Evolutionary conservation across 306 rosid genomes (phyloP).

Genomic region (Medicago ruthenica): DNA sequence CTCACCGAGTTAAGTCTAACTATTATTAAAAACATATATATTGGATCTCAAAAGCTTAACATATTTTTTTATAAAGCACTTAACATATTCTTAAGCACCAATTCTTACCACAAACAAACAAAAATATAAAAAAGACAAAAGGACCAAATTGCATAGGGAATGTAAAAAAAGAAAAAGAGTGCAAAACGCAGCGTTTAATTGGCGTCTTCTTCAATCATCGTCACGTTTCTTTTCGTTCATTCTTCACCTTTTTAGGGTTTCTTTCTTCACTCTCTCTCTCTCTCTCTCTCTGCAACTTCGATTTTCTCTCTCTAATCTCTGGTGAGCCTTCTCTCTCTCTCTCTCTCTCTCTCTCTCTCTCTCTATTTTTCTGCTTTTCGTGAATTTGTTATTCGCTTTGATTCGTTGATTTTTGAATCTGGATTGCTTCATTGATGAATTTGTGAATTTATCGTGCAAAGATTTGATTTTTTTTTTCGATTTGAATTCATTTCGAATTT

Average conservation of each 20-base stretch:
- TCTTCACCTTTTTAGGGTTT: not conserved
- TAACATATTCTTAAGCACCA: too few relatives aligned
- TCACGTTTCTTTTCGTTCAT: not conserved
- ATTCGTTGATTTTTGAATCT: constrained; percentile 19
- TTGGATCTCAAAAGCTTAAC: too few relatives aligned
- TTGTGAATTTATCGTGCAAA: not conserved
- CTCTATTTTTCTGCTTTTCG: constrained; percentile 6
- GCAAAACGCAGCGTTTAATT: constrained; percentile 7
- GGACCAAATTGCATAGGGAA: not conserved
- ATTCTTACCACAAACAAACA: not conserved
- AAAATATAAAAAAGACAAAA: not conserved
- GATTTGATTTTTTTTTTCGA: not conserved
- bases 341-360: not conserved
- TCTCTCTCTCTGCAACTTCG: not conserved
- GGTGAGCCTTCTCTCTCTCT: constrained; percentile 37
- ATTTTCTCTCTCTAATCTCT: not conserved
- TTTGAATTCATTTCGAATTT: not conserved
- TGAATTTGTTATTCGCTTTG: not conserved
- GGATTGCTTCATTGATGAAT: constrained; percentile 6
- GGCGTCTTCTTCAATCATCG: not conserved
- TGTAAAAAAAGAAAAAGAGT: not conserved
- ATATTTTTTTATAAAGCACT: too few relatives aligned
- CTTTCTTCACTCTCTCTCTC: not conserved
- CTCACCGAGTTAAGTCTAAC: too few relatives aligned
- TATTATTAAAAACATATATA: too few relatives aligned